These are phyloP conservation scores for Annulohypoxylon stygium DNA, from an alignment of 495 filamentous ascomycete species.

Conservation along the genomic window DNA sequence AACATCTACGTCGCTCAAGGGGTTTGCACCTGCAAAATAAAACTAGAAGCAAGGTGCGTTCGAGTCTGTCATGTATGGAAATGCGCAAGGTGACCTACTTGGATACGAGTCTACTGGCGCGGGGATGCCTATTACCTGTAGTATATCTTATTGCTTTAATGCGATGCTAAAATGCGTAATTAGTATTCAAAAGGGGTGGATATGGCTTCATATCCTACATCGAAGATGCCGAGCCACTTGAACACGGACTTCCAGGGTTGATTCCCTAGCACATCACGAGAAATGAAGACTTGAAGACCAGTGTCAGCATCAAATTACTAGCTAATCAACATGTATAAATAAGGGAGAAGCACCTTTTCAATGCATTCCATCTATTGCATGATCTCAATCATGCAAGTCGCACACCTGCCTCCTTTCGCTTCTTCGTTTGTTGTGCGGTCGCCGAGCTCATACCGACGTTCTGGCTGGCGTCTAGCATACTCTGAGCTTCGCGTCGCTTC, in stretches of 20 bases:
- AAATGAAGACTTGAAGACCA: constrained; percentile 33
- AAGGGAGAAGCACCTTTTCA: constrained; percentile 52
- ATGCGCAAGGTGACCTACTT: not conserved
- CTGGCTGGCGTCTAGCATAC: constrained; percentile 82
- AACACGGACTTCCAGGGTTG: constrained; percentile 4
- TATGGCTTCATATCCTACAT: constrained; percentile 22
- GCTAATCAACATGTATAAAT: constrained; percentile 41
- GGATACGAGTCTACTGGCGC: not conserved
- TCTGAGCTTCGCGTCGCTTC: constrained; percentile 85
- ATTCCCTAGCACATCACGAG: constrained; percentile 9
- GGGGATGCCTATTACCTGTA: not conserved
- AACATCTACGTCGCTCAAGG: no score
- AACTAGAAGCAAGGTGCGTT: no score
- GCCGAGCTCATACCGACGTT: constrained; percentile 86
- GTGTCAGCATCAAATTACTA: constrained; percentile 48
- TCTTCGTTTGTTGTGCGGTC: constrained; percentile 80
- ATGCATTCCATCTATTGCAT: constrained; percentile 22
- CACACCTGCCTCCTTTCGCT: constrained; percentile 90
- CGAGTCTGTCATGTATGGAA: not conserved
- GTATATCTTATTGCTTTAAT: not conserved
- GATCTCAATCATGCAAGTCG: constrained; percentile 72
- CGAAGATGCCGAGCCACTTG: not conserved
- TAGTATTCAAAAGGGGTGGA: not conserved
- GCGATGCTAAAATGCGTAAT: not conserved
- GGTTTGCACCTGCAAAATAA: no score